Evolutionary conservation across 768 basidiomycete species (phyloP).

Genomic region (Cyclocybe cylindracea): DNA sequence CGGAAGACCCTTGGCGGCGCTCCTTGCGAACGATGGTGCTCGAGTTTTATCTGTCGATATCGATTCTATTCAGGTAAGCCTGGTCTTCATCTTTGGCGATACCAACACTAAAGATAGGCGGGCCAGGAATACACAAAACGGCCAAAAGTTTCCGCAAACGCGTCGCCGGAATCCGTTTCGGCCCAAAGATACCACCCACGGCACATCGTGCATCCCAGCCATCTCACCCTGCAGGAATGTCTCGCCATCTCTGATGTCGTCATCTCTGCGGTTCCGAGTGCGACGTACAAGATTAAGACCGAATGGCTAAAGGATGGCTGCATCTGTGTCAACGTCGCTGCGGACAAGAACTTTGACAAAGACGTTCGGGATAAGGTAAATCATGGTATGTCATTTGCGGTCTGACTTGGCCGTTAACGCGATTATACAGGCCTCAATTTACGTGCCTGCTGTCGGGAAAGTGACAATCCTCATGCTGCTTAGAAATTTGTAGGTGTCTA

Average conservation of each 20-base stretch:
- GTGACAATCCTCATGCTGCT: slow-evolving; percentile 98
- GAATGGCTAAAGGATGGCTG: slow-evolving; percentile 92
- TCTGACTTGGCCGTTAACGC: background rate
- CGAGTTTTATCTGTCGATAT: slow-evolving; percentile 95
- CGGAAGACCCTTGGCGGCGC: slow-evolving; percentile 92
- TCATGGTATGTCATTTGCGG: background rate
- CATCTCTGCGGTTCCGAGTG: slow-evolving; percentile 87
- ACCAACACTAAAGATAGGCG: background rate
- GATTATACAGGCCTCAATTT: slow-evolving; percentile 76
- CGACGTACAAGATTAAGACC: slow-evolving; percentile 87
- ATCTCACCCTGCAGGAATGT: slow-evolving; percentile 74
- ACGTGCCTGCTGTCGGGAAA: slow-evolving; percentile 96
- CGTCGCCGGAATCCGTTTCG: slow-evolving; percentile 25
- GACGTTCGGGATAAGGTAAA: slow-evolving; percentile 89
- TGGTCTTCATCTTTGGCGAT: background rate
- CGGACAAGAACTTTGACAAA: slow-evolving; percentile 95
- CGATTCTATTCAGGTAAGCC: slow-evolving; percentile 79
- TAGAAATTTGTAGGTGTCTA: slow-evolving; percentile 77
- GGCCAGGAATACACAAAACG: slow-evolving; percentile 91
- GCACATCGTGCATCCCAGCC: slow-evolving; percentile 76
- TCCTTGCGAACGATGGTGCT: slow-evolving; percentile 95
- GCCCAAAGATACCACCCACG: slow-evolving; percentile 74
- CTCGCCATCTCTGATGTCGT: slow-evolving; percentile 89
- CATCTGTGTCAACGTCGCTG: slow-evolving; percentile 88
- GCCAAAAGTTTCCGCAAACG: slow-evolving; percentile 46